These are phyloP conservation scores for Metschnikowia kofuensis DNA, from an alignment of 805 yeast genomes.

Conservation along the genomic window DNA sequence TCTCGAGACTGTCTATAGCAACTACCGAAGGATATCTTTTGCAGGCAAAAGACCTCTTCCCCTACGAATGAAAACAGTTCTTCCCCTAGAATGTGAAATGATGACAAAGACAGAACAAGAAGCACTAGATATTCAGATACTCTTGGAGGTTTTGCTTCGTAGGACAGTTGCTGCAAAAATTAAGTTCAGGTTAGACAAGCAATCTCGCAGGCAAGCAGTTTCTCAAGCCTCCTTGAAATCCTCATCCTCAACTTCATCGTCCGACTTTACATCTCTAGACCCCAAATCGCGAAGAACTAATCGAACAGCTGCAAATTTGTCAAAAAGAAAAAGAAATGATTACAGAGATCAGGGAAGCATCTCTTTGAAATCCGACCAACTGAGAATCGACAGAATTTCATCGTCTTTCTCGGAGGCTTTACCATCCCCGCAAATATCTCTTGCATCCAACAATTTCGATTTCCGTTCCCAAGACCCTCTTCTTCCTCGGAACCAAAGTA, in stretches of 20 bases:
- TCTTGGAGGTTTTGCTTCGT: constrained; percentile 38
- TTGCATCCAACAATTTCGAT: background rate
- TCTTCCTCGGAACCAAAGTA: background rate
- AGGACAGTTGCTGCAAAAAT: constrained; percentile 43
- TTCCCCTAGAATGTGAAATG: constrained; percentile 29
- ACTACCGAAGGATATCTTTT: constrained; percentile 29
- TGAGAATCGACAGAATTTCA: background rate
- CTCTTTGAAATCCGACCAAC: background rate
- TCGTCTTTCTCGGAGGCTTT: constrained; percentile 31
- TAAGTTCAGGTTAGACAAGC: constrained; percentile 27
- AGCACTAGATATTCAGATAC: constrained; percentile 27
- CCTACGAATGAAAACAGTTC: constrained; percentile 27
- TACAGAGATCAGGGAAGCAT: background rate
- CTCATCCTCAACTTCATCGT: constrained; percentile 9
- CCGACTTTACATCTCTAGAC: background rate
- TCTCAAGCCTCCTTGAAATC: background rate
- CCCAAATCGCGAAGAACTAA: background rate
- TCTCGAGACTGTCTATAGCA: constrained; percentile 20
- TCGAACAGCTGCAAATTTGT: background rate
- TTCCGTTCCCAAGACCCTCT: background rate
- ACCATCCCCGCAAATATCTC: constrained; percentile 24
- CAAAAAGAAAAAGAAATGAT: background rate
- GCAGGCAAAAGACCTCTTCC: constrained; percentile 19
- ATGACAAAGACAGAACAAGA: constrained; percentile 26
- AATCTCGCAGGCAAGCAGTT: background rate